phyloP scores from a whole-genome alignment of 1,139 yeast species.

The Yamadazyma friedrichii region DNA sequence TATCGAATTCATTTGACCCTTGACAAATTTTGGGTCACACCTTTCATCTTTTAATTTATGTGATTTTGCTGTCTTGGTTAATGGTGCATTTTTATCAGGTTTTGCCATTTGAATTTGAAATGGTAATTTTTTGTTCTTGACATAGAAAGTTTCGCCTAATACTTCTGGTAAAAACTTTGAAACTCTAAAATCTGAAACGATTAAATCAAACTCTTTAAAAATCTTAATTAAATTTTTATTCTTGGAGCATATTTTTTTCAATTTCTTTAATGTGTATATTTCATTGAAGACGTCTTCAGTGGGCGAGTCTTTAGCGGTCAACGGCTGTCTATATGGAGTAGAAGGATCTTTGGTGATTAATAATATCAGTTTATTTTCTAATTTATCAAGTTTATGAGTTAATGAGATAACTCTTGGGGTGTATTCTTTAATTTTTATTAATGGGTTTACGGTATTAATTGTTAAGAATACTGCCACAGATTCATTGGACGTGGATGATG shows the following conservation, averaged over 20 bases:
- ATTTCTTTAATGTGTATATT: conserved; percentile 55
- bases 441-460: conserved; percentile 51
- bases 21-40: conserved; percentile 60
- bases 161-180: conserved; percentile 56
- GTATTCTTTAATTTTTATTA: conserved; percentile 51
- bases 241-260: conserved; percentile 46
- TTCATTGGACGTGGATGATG: conserved; percentile 20
- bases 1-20: conserved; percentile 60
- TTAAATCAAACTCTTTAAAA: conserved; percentile 61
- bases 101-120: conserved; percentile 64
- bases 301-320: conserved; percentile 47
- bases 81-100: conserved; percentile 41
- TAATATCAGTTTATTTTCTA: conserved; percentile 50
- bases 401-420: conserved; percentile 67
- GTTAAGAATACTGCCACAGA: conserved; percentile 43
- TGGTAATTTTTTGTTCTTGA: conserved; percentile 61
- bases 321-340: conserved; percentile 46
- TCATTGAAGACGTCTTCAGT: conserved; percentile 61
- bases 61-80: conserved; percentile 32
- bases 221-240: conserved; percentile 41
- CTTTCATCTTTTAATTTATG: conserved; percentile 49
- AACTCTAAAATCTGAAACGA: conserved; percentile 64
- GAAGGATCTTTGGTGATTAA: conserved; percentile 72
- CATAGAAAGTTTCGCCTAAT: conserved; percentile 56
- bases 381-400: conserved; percentile 47